These are phyloP conservation scores for Cyclostephanos invisitatus DNA, from an alignment of 108 stramenopile genomes.

Conservation along the genomic window DNA sequence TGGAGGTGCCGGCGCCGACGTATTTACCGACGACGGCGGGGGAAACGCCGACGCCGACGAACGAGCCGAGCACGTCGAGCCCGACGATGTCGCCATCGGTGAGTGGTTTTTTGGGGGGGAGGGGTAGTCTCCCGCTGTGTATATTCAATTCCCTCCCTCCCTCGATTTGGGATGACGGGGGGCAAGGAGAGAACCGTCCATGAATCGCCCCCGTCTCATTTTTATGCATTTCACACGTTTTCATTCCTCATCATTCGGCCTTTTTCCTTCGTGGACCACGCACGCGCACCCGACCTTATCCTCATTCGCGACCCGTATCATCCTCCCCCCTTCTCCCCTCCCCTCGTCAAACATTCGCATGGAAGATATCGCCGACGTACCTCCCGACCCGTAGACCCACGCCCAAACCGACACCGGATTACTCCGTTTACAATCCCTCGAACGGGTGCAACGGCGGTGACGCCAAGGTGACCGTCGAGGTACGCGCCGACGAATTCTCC, in stretches of 20 bases:
- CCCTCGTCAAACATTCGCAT: not conserved
- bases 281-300: not conserved
- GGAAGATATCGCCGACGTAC: conserved; percentile 10
- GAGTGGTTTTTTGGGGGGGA: not conserved
- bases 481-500: conserved; percentile 36
- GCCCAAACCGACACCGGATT: conserved; percentile 23
- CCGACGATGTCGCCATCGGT: not conserved
- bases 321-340: conserved; percentile 12
- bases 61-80: not conserved
- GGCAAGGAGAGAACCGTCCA: no score
- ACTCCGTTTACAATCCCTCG: conserved; percentile 15
- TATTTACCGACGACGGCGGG: not conserved
- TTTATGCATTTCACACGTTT: not conserved
- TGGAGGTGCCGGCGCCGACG: not conserved
- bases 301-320: not conserved
- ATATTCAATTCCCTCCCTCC: no score
- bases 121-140: no score
- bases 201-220: not conserved
- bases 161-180: no score
- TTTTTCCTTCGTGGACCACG: no score
- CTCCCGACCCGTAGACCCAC: conserved; percentile 30
- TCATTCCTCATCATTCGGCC: no score
- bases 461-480: conserved; percentile 31
- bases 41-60: not conserved
- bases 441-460: conserved; percentile 48